These are phyloP conservation scores for Heracleum sosnowskyi DNA, from an alignment of 129 eudicot genomes.

Conservation along the genomic window DNA sequence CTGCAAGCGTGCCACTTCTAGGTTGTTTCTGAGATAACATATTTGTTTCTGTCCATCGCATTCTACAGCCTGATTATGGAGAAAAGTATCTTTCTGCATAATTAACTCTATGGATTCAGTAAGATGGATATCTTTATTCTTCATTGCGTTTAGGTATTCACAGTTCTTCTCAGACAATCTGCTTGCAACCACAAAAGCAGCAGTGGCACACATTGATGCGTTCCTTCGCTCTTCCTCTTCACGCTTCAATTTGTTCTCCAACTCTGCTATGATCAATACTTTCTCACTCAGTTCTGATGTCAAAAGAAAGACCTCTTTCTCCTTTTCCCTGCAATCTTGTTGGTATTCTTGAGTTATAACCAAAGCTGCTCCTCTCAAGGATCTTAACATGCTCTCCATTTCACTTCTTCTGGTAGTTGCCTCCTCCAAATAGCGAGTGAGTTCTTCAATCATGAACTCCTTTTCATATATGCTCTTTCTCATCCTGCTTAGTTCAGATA, in stretches of 20 bases:
- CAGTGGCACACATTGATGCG: slow-evolving; percentile 58
- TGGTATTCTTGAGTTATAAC: slow-evolving; percentile 79
- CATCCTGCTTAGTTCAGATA: slow-evolving; percentile 58
- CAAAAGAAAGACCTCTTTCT: slow-evolving; percentile 40
- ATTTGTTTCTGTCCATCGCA: slow-evolving; percentile 25
- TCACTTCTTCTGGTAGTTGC: slow-evolving; percentile 50
- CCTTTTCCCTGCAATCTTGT: slow-evolving; percentile 62
- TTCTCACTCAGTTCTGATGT: slow-evolving; percentile 40
- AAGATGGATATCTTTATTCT: slow-evolving; percentile 37
- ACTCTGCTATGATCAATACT: slow-evolving; percentile 24
- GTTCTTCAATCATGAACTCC: slow-evolving; percentile 58
- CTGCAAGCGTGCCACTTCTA: slow-evolving; percentile 15
- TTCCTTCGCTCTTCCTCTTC: slow-evolving; percentile 33
- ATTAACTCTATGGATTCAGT: slow-evolving; percentile 24
- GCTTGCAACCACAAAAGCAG: slow-evolving; percentile 61
- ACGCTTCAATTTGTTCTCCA: slow-evolving; percentile 28
- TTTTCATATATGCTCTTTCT: slow-evolving; percentile 52
- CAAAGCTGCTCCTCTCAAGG: slow-evolving; percentile 84
- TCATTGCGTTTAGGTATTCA: slow-evolving; percentile 24
- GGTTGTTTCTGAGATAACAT: slow-evolving; percentile 17
- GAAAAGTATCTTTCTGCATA: slow-evolving; percentile 24
- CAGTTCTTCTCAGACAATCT: slow-evolving; percentile 62
- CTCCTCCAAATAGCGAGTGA: slow-evolving; percentile 49
- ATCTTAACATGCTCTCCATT: slow-evolving; percentile 75
- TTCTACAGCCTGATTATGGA: slow-evolving; percentile 25